These are phyloP conservation scores for Exophiala dermatitidis DNA, from an alignment of 2,329 filamentous ascomycete species.

Conservation along the genomic window DNA sequence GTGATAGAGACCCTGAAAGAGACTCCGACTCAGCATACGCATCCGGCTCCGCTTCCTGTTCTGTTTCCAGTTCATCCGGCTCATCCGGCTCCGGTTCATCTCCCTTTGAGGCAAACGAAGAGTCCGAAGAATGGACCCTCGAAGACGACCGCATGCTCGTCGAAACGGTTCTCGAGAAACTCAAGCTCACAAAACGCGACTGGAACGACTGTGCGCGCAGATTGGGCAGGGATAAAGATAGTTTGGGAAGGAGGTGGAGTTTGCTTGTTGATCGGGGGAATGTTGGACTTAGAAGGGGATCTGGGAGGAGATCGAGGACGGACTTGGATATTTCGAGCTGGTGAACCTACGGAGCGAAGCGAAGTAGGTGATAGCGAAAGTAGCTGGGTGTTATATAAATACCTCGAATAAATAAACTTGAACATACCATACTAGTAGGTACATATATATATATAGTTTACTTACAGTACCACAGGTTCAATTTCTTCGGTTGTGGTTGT, in stretches of 20 bases:
- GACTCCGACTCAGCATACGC: slow-evolving; percentile 19
- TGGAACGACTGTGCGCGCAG: slow-evolving; percentile 41
- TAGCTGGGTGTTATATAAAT: no score
- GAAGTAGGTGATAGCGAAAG: background rate
- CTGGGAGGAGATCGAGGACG: slow-evolving; percentile 18
- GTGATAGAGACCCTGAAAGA: no score
- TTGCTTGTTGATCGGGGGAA: slow-evolving; percentile 39
- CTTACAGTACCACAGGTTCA: no score
- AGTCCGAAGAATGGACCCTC: slow-evolving; percentile 31
- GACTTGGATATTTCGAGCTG: slow-evolving; percentile 22
- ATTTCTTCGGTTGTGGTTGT: no score
- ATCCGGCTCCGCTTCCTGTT: background rate
- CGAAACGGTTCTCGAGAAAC: slow-evolving; percentile 39
- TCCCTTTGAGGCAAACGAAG: slow-evolving; percentile 1
- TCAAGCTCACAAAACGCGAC: slow-evolving; percentile 38
- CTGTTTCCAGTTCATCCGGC: no score
- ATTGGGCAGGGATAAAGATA: slow-evolving; percentile 38
- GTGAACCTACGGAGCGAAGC: slow-evolving; percentile 2
- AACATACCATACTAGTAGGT: no score
- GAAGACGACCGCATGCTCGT: slow-evolving; percentile 40
- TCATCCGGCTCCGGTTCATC: slow-evolving; percentile 1
- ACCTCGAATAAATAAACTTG: no score
- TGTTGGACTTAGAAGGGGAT: slow-evolving; percentile 32
- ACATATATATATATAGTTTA: no score
- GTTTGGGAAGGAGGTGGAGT: slow-evolving; percentile 39